Evolutionary conservation across 768 basidiomycete genomes (phyloP).

Genomic region (Boletus pseudo-olivaceus): DNA sequence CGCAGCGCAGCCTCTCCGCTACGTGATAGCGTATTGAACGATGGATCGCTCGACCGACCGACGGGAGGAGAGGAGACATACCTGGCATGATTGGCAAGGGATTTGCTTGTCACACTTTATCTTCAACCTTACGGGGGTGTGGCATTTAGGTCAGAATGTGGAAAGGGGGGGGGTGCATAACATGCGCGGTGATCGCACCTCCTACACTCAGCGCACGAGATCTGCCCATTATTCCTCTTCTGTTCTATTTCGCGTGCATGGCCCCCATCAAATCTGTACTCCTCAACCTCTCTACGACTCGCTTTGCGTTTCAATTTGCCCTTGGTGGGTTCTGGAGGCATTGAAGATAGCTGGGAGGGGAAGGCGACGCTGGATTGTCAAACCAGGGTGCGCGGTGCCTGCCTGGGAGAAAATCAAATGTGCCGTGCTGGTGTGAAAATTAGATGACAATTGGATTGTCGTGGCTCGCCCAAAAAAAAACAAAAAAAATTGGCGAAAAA

Average conservation of each 20-base stretch:
- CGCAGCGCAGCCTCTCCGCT: constrained; percentile 66
- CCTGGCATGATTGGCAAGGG: constrained; percentile 75
- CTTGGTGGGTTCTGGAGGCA: constrained; percentile 58
- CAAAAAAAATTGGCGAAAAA: neutral
- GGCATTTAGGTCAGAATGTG: constrained; percentile 21
- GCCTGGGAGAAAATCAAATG: constrained; percentile 25
- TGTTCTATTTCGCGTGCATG: constrained; percentile 68
- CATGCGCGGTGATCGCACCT: constrained; percentile 58
- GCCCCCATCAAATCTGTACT: constrained; percentile 46
- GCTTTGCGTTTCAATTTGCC: constrained; percentile 47
- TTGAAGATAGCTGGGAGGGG: constrained; percentile 23
- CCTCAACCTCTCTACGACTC: constrained; percentile 48
- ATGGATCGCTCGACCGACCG: neutral
- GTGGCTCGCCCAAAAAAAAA: neutral
- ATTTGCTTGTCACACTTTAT: constrained; percentile 83
- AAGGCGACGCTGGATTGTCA: constrained; percentile 2
- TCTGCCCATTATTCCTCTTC: constrained; percentile 72
- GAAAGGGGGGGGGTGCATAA: constrained; percentile 19
- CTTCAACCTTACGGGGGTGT: constrained; percentile 52
- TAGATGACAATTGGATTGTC: constrained; percentile 16
- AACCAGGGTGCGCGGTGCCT: constrained; percentile 13
- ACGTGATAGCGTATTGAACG: constrained; percentile 2
- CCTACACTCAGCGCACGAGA: constrained; percentile 80
- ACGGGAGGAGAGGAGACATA: constrained; percentile 24
- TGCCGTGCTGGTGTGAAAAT: constrained; percentile 29